Evolutionary conservation across 768 basidiomycete genomes (phyloP).

Genomic region (Kwoniella sp.): DNA sequence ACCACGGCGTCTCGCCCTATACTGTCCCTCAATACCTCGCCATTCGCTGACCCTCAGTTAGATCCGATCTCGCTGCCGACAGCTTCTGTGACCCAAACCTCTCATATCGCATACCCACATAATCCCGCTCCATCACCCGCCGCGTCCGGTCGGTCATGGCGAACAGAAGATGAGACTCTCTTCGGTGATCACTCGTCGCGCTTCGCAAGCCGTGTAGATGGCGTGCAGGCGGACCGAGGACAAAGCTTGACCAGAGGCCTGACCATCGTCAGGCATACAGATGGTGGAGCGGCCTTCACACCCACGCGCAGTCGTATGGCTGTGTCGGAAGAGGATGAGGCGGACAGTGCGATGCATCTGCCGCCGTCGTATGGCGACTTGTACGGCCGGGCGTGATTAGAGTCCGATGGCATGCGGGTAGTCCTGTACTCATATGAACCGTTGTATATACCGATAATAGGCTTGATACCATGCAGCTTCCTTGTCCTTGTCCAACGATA

Average conservation of each 20-base stretch:
- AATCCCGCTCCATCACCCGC: not conserved
- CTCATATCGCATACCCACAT: not conserved
- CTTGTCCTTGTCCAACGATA: too few relatives aligned
- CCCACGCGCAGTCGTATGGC: not conserved
- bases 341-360: not conserved
- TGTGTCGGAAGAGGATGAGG: not conserved
- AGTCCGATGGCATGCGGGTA: too few relatives aligned
- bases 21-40: not conserved
- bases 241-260: slow-evolving; percentile 1
- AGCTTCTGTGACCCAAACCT: too few relatives aligned
- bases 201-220: not conserved
- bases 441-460: too few relatives aligned
- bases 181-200: not conserved
- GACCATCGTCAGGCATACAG: slow-evolving; percentile 16
- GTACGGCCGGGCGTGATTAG: too few relatives aligned
- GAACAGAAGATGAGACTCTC: slow-evolving; percentile 13
- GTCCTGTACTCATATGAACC: too few relatives aligned
- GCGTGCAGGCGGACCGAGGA: not conserved
- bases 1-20: not conserved
- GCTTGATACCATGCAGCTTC: too few relatives aligned
- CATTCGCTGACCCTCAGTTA: slow-evolving; percentile 5
- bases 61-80: too few relatives aligned
- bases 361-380: slow-evolving; percentile 20
- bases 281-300: slow-evolving; percentile 11
- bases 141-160: slow-evolving; percentile 14